Evolutionary conservation across 2,329 filamentous ascomycete genomes (phyloP).

Genomic region (Phaeosphaeria sp.): DNA sequence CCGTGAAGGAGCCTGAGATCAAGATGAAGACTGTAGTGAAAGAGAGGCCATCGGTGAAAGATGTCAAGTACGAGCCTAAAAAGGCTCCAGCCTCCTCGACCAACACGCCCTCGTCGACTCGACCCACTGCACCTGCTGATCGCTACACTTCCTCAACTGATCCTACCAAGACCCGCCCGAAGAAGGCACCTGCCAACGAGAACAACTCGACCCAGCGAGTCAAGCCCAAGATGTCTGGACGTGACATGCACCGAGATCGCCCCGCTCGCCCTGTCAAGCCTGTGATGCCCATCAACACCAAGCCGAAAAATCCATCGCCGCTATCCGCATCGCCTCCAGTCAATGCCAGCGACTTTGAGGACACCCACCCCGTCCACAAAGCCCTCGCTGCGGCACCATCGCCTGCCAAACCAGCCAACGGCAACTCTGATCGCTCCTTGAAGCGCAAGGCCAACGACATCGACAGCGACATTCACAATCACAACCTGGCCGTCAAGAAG

Average conservation of each 20-base stretch:
- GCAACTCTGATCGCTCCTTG: conserved; percentile 42
- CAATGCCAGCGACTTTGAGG: conserved; percentile 64
- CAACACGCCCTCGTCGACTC: conserved; percentile 21
- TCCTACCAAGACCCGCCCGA: conserved; percentile 33
- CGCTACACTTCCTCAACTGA: conserved; percentile 29
- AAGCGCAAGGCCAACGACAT: conserved; percentile 52
- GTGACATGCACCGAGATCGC: conserved; percentile 29
- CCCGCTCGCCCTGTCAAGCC: conserved; percentile 34
- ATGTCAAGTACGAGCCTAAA: conserved; percentile 29
- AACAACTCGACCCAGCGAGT: conserved; percentile 31
- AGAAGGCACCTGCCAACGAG: conserved; percentile 34
- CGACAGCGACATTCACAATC: conserved; percentile 46
- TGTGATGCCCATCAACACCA: conserved; percentile 52
- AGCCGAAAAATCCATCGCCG: conserved; percentile 67
- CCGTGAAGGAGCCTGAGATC: conserved; percentile 16
- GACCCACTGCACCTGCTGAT: conserved; percentile 25
- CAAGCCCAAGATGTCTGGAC: conserved; percentile 38
- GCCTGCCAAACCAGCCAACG: conserved; percentile 38
- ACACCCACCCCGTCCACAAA: conserved; percentile 51
- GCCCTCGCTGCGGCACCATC: conserved; percentile 44
- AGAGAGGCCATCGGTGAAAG: conserved; percentile 29
- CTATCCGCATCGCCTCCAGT: conserved; percentile 67
- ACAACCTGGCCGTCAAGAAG: conserved; percentile 43
- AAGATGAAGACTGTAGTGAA: conserved; percentile 36
- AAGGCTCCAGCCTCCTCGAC: conserved; percentile 25